A percentile compares a stretch with the other conserved stretches of the same genome.
Evolutionary conservation across 176 grass and related monocot species (phyloP).

Genomic region (Juncus effusus): DNA sequence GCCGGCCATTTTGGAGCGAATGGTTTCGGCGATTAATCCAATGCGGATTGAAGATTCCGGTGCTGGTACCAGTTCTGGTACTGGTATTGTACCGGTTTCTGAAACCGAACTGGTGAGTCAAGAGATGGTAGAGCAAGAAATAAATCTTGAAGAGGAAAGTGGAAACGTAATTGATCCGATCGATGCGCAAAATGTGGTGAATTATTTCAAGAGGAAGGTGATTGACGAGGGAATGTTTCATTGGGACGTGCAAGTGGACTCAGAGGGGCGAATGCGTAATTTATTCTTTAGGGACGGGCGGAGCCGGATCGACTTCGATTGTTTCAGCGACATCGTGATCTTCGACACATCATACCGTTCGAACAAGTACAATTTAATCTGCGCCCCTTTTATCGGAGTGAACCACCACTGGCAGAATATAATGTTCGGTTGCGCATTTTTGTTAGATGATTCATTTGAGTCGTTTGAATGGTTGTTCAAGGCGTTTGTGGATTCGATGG

Average conservation of each 20-base stretch:
- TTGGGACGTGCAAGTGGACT: constrained; percentile 70
- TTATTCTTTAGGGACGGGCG: constrained; percentile 70
- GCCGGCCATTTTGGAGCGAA: constrained; percentile 55
- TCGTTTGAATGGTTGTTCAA: constrained; percentile 72
- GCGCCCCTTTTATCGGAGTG: constrained; percentile 66
- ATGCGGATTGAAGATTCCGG: constrained; percentile 36
- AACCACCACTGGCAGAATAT: constrained; percentile 67
- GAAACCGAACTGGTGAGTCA: constrained; percentile 16
- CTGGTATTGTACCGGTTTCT: constrained; percentile 14
- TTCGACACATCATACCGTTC: constrained; percentile 64
- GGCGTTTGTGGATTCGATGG: constrained; percentile 74
- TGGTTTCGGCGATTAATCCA: constrained; percentile 64
- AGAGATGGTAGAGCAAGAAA: background rate
- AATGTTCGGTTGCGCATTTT: constrained; percentile 68
- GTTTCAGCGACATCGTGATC: constrained; percentile 66
- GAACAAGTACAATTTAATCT: constrained; percentile 62
- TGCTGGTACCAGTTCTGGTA: constrained; percentile 13
- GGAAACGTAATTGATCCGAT: constrained; percentile 46
- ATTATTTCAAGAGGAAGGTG: constrained; percentile 53
- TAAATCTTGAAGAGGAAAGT: constrained; percentile 41
- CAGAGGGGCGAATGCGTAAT: constrained; percentile 51
- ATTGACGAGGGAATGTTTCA: constrained; percentile 65
- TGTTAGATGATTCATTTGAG: constrained; percentile 51
- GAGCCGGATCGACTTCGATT: constrained; percentile 57
- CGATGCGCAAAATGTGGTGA: constrained; percentile 45